Percentiles rank a stretch among this genome's conserved stretches.
Conservation (phyloP, 2,329 filamentous ascomycete genomes). For the Xylariomycetidae sp. region DNA sequence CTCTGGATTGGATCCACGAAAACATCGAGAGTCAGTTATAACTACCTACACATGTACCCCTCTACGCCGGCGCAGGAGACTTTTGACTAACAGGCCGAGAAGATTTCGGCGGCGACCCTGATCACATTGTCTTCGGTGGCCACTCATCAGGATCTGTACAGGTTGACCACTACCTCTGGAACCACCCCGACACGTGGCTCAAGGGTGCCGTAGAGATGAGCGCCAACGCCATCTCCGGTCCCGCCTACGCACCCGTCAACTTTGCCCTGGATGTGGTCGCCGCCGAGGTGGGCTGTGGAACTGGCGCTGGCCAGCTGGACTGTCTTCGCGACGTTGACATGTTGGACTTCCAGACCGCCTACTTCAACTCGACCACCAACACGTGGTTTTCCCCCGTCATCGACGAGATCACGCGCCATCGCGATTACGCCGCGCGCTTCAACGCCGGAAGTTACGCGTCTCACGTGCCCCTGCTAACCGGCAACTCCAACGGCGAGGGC, state of each 20-base stretch:
- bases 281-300: conserved; percentile 30
- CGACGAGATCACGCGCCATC: conserved; percentile 29
- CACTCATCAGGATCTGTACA: conserved; percentile 33
- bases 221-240: conserved; percentile 36
- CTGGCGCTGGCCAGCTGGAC: conserved; percentile 28
- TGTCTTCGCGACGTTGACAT: conserved; percentile 30
- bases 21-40: conserved; percentile 25
- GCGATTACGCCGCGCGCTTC: conserved; percentile 25
- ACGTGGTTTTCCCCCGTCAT: conserved; percentile 37
- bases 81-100: too few relatives aligned
- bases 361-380: conserved; percentile 32
- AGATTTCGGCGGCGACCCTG: conserved; percentile 39
- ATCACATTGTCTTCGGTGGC: conserved; percentile 41
- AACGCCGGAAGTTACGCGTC: conserved; percentile 24
- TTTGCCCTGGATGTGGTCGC: conserved; percentile 33
- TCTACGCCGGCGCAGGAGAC: too few relatives aligned
- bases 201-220: conserved; percentile 37
- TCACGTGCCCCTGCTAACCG: conserved; percentile 31
- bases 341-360: conserved; percentile 24
- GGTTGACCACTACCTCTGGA: conserved; percentile 39
- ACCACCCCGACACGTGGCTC: conserved; percentile 32
- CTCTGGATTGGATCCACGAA: conserved; percentile 35
- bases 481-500: conserved; percentile 32
- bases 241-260: conserved; percentile 32
- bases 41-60: too few relatives aligned